These are phyloP conservation scores for Kregervanrija fluxuum DNA, from an alignment of 805 yeast genomes.

Conservation along the genomic window DNA sequence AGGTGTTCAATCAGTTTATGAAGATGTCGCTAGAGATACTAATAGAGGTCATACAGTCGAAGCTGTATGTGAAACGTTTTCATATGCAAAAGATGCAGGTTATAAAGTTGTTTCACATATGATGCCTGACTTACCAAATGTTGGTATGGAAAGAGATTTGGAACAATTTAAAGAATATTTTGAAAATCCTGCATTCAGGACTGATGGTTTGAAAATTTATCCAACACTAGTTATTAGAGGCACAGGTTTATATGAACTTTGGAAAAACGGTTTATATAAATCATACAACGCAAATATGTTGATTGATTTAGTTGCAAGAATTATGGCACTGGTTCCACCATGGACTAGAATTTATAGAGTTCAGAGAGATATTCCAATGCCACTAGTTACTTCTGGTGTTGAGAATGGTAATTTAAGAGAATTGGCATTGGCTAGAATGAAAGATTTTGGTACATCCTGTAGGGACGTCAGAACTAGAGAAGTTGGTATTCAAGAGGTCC, in stretches of 20 bases:
- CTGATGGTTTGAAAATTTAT: constrained; percentile 92
- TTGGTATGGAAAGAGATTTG: constrained; percentile 96
- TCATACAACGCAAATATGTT: constrained; percentile 92
- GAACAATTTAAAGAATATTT: constrained; percentile 95
- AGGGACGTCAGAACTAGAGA: constrained; percentile 96
- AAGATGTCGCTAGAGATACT: constrained; percentile 97
- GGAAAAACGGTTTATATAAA: constrained; percentile 94
- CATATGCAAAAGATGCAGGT: constrained; percentile 96
- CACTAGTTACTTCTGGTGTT: constrained; percentile 93
- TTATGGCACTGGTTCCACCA: constrained; percentile 94
- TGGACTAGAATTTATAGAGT: constrained; percentile 99
- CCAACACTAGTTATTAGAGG: constrained; percentile 97
- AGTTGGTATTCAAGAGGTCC: constrained; percentile 98
- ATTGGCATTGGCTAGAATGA: constrained; percentile 93
- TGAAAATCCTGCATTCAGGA: constrained; percentile 93
- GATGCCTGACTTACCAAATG: constrained; percentile 99
- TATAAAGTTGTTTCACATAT: constrained; percentile 96
- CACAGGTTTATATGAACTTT: constrained; percentile 91
- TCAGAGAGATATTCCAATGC: constrained; percentile 99
- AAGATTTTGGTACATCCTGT: constrained; percentile 93
- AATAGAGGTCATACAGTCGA: constrained; percentile 97
- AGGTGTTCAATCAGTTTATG: constrained; percentile 95
- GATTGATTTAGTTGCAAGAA: constrained; percentile 91
- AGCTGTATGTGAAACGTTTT: constrained; percentile 93
- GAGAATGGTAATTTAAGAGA: constrained; percentile 96